Evolutionary conservation across 257 asterid species (phyloP), one percentile per base, ranked within the genome.

Genomic region (Cynanchum wilfordii): DNA sequence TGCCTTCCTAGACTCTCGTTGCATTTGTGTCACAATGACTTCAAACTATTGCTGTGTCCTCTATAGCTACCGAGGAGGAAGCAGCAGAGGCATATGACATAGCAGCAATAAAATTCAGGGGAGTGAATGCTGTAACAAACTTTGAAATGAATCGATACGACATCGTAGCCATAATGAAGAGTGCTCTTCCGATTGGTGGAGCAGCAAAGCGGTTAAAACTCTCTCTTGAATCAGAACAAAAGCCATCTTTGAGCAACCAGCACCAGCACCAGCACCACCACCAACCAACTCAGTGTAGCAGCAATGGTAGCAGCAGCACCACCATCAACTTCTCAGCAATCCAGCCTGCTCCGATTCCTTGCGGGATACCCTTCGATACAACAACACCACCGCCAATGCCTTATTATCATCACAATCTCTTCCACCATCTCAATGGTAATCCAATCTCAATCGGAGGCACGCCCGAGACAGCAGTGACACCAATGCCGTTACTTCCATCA

Each of bases 71-170:
- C 0, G 98, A 95, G 83, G 98, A 92, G 89, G 99, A 92, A 87
- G 98, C 99, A 5, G 99, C 99, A 0, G 99, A 95, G 79, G 98
- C 98, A 0, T 94, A 94, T 64, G 99, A 94, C 87, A 91, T 94
- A 24, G 99, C 97, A 3, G 97, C 99, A 5, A 94, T 94, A 72
- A 94, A 91, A 80, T 91, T 94, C 83, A 72, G 99, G 73, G 99
- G 99, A 40, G 9, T 79, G 49, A 89, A 89, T 33, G 97, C 97
- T 0, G 97, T 94, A 40, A 94, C 99, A 40, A 94, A 94, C 68
- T 94, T 94, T 1, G 99, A 91, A 85, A 91, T 91, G 96, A 89
- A 38, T 74, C 95, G 99, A 0, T 94, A 95, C 5, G 97, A 95
- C 10, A 93, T 95, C 0, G 99, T 89, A 7, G 87, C 97, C 69